These are phyloP conservation scores for Inonotus hispidus DNA, from an alignment of 1,284 basidiomycete genomes.

Conservation along the genomic window DNA sequence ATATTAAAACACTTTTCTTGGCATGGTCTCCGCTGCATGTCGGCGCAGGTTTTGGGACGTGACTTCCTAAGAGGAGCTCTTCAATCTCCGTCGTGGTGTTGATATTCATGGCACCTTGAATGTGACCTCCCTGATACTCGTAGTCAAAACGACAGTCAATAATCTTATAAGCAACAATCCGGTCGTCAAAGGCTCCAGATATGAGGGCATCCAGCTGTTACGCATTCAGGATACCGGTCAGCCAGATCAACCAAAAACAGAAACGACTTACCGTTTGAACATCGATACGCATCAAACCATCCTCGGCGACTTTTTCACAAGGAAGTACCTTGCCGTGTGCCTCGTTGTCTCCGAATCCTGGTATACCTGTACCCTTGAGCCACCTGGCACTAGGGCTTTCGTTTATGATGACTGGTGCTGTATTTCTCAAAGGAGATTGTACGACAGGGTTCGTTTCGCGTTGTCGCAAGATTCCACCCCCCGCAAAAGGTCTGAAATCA, in stretches of 20 bases:
- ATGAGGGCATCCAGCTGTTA: conserved; percentile 69
- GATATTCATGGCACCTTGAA: conserved; percentile 89
- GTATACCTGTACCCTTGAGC: conserved; percentile 48
- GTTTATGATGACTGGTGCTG: neutral
- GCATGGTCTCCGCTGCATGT: conserved; percentile 75
- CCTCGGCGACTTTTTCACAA: conserved; percentile 89
- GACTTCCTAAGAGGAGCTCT: conserved; percentile 64
- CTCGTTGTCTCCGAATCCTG: conserved; percentile 90
- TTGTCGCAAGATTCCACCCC: conserved; percentile 45
- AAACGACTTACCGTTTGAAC: conserved; percentile 60
- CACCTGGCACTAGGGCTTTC: conserved; percentile 55
- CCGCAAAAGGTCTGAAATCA: conserved; percentile 65
- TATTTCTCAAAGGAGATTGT: conserved; percentile 17
- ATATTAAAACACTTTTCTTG: conserved; percentile 83
- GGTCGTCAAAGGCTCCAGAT: conserved; percentile 61
- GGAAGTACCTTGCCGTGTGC: conserved; percentile 89
- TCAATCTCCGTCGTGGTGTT: conserved; percentile 82
- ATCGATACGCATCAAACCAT: conserved; percentile 91
- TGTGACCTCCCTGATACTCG: conserved; percentile 92
- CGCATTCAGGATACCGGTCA: conserved; percentile 5
- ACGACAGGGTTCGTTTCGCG: conserved; percentile 31
- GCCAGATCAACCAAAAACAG: neutral
- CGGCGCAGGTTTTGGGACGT: conserved; percentile 59
- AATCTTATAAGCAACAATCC: conserved; percentile 69
- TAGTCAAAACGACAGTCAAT: conserved; percentile 99